Base-by-base conservation (phyloP, 345 rosid genomes). In the Lumnitzera littorea region DNA sequence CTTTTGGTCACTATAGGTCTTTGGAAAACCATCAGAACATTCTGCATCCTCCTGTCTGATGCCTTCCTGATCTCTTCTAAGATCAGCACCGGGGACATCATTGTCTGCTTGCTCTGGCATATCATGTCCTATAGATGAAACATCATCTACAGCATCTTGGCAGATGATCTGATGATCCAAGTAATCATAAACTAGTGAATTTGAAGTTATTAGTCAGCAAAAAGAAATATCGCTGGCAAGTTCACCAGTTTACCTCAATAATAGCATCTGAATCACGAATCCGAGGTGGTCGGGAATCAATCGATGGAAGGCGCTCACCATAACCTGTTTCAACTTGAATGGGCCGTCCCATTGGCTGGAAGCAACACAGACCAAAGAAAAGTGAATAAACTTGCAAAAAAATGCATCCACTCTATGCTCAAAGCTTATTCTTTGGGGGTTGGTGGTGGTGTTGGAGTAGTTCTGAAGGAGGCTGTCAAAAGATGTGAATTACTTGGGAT, bases 311-410 rank as follows among this genome's bases (percentile, higher is more conserved):
- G 29, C 99, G 97, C 49, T 95, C 99, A 70, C 92, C 91, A 71
- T 48, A 79, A 58, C 97, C 97, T 67, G 76, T 74, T 75, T 95
- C 99, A 55, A 95, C 99, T 73, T 90, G 99, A 74, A 95, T 95
- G 24, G 97, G 81, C 79, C 97, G 82, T 65, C 99, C 99, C 55
- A 96, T 81, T 61, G 99, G 99, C 99, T 95, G 82, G 67, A 59
- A 57, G 61, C 60, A 51, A 66, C 61, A 1, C 50, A 60, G 43
- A 4, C 43, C 43, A 36, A 36, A 27, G 10, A 36, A 5, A 36
- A 7, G 50, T 27, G 50, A 56, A 67, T 57, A 49, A 48, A 56
- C 6, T 46, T 13, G 48, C 29, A 49, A 51, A 50, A 50, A 50
- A 20, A 66, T 13, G 56, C 20, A 16, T 46, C 43, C 46, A 31